Conservation (phyloP, 2,329 filamentous ascomycete species). For the Arthrobotrys megalospora region DNA sequence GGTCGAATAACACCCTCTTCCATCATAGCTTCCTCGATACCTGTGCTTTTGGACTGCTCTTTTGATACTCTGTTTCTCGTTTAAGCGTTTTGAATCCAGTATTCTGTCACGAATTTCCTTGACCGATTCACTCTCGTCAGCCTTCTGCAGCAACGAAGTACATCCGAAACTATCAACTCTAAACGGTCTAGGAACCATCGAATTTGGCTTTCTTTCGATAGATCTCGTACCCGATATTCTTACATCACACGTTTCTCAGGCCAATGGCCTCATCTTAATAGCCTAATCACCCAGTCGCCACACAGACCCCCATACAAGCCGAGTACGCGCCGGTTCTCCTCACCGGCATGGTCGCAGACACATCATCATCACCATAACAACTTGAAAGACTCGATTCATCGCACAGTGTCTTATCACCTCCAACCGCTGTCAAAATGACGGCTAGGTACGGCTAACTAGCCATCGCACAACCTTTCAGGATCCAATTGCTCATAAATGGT, state of each 20-base stretch:
- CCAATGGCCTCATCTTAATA: conserved; percentile 39
- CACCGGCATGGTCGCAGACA: conserved; percentile 44
- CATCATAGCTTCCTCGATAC: conserved; percentile 7
- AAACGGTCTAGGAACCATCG: conserved; percentile 17
- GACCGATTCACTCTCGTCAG: conserved; percentile 34
- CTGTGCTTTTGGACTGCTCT: conserved; percentile 2
- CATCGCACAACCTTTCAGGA: neutral
- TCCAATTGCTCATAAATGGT: conserved; percentile 66
- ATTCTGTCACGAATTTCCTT: conserved; percentile 55
- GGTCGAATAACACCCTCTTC: conserved; percentile 13
- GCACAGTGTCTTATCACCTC: neutral
- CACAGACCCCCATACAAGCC: conserved; percentile 9
- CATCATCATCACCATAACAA: conserved; percentile 13
- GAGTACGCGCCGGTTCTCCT: conserved; percentile 43
- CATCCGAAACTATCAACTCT: neutral
- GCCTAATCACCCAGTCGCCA: conserved; percentile 34
- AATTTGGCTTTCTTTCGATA: conserved; percentile 13
- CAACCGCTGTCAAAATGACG: conserved; percentile 33
- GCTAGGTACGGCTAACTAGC: conserved; percentile 35
- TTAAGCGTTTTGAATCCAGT: conserved; percentile 45
- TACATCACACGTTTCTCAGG: neutral
- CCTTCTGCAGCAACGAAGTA: conserved; percentile 9
- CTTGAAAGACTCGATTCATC: conserved; percentile 20
- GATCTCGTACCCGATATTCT: neutral
- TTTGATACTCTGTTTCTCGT: conserved; percentile 17